These are phyloP conservation scores for Leptosphaerulina australis DNA, from an alignment of 2,329 filamentous ascomycete species.

Conservation along the genomic window DNA sequence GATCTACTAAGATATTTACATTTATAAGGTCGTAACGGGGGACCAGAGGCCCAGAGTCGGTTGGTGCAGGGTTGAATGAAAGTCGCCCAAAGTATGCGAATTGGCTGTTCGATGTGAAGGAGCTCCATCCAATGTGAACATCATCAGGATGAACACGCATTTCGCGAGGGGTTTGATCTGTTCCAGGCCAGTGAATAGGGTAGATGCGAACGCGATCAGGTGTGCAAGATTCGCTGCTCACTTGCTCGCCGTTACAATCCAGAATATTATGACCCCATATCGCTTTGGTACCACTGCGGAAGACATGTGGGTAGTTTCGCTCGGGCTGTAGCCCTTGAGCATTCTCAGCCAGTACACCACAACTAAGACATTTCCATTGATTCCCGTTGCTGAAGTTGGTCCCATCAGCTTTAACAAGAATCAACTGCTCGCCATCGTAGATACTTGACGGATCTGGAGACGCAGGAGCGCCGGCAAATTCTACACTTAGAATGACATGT, in stretches of 20 bases:
- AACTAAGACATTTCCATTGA: constrained; percentile 57
- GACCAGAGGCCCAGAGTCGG: constrained; percentile 4
- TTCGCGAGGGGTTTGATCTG: constrained; percentile 49
- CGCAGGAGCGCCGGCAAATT: constrained; percentile 53
- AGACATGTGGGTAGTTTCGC: constrained; percentile 54
- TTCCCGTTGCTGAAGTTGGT: constrained; percentile 54
- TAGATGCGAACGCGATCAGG: constrained; percentile 50
- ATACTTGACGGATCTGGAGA: constrained; percentile 49
- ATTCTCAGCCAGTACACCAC: constrained; percentile 49
- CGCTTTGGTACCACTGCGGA: constrained; percentile 48
- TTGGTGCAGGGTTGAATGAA: constrained; percentile 49
- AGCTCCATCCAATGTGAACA: constrained; percentile 53
- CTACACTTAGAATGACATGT: constrained; percentile 50
- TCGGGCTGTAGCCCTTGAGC: constrained; percentile 23
- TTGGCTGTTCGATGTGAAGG: constrained; percentile 41
- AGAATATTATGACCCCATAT: constrained; percentile 44
- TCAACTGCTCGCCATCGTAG: constrained; percentile 51
- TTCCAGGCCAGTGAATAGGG: constrained; percentile 49
- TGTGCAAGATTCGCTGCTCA: constrained; percentile 49
- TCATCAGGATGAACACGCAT: constrained; percentile 56
- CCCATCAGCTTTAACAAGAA: constrained; percentile 51
- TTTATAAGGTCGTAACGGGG: constrained; percentile 51
- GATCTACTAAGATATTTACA: constrained; percentile 42
- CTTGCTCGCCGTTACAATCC: constrained; percentile 43
- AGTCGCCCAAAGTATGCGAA: constrained; percentile 49